Percentiles rank a stretch among this genome's conserved stretches.
These are phyloP conservation scores for Monosporascus sp. DNA, from an alignment of 2,329 filamentous ascomycete species.

Conservation along the genomic window DNA sequence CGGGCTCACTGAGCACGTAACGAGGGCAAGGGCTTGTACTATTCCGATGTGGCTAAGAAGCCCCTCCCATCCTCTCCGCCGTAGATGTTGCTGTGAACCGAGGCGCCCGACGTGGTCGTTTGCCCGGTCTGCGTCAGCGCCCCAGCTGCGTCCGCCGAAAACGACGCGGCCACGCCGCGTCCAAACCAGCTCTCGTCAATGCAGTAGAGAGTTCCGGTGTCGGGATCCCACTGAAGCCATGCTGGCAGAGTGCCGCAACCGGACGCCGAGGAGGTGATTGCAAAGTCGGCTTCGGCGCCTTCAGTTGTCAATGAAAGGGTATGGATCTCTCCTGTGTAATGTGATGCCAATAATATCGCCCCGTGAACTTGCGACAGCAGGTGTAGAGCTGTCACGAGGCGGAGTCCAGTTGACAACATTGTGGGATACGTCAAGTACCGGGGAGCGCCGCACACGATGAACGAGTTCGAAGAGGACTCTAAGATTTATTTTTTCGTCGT, in stretches of 20 bases:
- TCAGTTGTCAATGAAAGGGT: conserved; percentile 25
- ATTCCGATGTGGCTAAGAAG: conserved; percentile 40
- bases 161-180: conserved; percentile 30
- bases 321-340: conserved; percentile 36
- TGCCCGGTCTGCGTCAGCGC: conserved; percentile 26
- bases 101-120: conserved; percentile 29
- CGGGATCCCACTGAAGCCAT: conserved; percentile 32
- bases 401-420: conserved; percentile 17
- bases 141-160: conserved; percentile 27
- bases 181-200: conserved; percentile 34
- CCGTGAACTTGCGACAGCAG: conserved; percentile 19
- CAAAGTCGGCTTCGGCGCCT: conserved; percentile 21
- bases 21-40: conserved; percentile 24
- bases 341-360: conserved; percentile 31
- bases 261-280: conserved; percentile 20
- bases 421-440: conserved; percentile 1
- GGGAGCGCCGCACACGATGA: not conserved
- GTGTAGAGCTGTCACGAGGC: conserved; percentile 15
- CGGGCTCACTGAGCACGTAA: too few species aligned
- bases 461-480: not conserved
- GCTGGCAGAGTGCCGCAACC: conserved; percentile 33
- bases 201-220: conserved; percentile 27
- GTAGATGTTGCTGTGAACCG: conserved; percentile 37
- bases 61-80: conserved; percentile 32
- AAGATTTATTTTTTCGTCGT: not conserved